Conservation (phyloP, 2,329 filamentous ascomycete species). For the Fusarium pilosicola region DNA sequence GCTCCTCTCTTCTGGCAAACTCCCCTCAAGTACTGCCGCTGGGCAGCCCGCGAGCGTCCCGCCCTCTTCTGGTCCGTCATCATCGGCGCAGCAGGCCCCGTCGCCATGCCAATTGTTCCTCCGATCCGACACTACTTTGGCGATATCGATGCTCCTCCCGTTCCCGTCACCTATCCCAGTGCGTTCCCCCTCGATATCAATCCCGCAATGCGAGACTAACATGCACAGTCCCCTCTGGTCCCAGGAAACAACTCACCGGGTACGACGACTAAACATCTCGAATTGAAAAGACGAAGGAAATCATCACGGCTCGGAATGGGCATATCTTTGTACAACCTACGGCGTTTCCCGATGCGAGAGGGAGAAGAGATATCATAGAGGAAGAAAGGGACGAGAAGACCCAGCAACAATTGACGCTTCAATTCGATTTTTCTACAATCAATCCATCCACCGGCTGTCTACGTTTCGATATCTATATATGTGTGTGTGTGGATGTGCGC, state of each 20-base stretch:
- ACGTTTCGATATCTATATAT: slow-evolving; percentile 28
- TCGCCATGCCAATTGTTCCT: slow-evolving; percentile 75
- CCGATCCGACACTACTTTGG: slow-evolving; percentile 78
- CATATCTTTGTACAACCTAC: slow-evolving; percentile 44
- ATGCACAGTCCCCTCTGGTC: slow-evolving; percentile 63
- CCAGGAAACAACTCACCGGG: slow-evolving; percentile 68
- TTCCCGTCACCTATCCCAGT: slow-evolving; percentile 95
- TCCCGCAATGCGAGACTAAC: background rate
- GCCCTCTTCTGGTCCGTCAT: slow-evolving; percentile 89
- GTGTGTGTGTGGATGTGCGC: slow-evolving; percentile 23
- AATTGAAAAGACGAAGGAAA: slow-evolving; percentile 16
- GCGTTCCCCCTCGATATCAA: slow-evolving; percentile 53
- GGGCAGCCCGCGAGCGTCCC: slow-evolving; percentile 87
- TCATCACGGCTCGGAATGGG: slow-evolving; percentile 8
- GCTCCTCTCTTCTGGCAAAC: slow-evolving; percentile 83
- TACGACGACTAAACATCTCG: slow-evolving; percentile 64
- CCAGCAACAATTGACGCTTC: slow-evolving; percentile 43
- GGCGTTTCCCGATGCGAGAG: slow-evolving; percentile 33
- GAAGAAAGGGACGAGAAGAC: slow-evolving; percentile 31
- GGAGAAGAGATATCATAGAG: slow-evolving; percentile 34
- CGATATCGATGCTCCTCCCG: slow-evolving; percentile 74
- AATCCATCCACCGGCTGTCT: slow-evolving; percentile 8
- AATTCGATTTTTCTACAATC: slow-evolving; percentile 40
- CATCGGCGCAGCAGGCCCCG: slow-evolving; percentile 78
- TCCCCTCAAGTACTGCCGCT: slow-evolving; percentile 86